phyloP scores from a whole-genome alignment of 306 rosid species.

The Quercus suber region DNA sequence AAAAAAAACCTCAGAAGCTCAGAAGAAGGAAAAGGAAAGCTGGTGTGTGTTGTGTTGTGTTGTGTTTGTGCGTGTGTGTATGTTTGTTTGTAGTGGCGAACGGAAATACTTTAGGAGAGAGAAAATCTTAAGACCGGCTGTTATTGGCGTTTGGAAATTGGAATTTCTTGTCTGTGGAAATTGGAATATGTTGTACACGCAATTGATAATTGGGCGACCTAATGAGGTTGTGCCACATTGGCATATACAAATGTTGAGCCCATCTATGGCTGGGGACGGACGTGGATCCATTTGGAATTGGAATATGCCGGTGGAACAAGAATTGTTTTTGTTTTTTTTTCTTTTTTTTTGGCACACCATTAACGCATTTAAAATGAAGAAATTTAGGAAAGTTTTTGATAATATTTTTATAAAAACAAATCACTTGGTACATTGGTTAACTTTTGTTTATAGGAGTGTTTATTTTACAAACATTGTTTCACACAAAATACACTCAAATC shows the following conservation, averaged over 20 bases:
- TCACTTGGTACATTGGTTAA: too few relatives aligned
- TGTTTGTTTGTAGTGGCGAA: too few relatives aligned
- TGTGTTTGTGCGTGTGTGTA: neutral
- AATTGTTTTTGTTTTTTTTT: too few relatives aligned
- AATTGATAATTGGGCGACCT: neutral
- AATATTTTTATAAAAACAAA: too few relatives aligned
- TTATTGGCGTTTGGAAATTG: neutral
- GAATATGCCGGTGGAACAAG: neutral
- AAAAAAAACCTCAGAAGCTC: neutral
- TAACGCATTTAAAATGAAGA: too few relatives aligned
- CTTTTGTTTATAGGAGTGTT: too few relatives aligned
- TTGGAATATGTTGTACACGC: neutral
- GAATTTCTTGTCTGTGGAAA: neutral
- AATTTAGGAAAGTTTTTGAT: too few relatives aligned
- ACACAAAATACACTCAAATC: too few relatives aligned
- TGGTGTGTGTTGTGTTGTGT: too few relatives aligned
- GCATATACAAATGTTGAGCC: neutral
- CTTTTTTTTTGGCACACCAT: too few relatives aligned
- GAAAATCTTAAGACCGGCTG: neutral
- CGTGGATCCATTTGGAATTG: neutral
- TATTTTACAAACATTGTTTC: too few relatives aligned
- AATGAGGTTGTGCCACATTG: neutral
- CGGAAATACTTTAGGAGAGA: neutral
- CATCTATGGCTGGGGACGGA: neutral
- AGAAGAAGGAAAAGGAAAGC: neutral